Conservation (phyloP, 2,329 filamentous ascomycete species). For the Pseudocercospora vitis region DNA sequence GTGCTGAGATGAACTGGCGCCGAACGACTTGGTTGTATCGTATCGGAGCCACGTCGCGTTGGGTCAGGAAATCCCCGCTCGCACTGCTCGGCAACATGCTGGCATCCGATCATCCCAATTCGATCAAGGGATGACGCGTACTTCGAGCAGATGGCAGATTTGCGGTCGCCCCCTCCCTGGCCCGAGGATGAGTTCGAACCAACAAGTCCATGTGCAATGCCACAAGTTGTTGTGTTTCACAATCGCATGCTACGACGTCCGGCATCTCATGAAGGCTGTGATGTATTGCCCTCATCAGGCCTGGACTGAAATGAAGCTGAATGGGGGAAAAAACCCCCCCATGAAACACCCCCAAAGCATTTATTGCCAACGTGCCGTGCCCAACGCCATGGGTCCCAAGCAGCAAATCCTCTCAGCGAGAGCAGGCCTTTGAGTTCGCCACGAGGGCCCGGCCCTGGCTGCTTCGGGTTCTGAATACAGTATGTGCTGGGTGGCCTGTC, state of each 20-base stretch:
- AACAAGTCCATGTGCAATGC: not conserved
- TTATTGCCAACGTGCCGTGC: no score
- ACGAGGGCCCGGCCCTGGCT: not conserved
- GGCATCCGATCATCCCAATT: constrained; percentile 1
- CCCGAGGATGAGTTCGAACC: not conserved
- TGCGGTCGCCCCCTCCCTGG: not conserved
- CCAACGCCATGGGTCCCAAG: not conserved
- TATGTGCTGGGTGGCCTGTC: no score
- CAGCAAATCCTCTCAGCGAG: not conserved
- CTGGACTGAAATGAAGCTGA: no score
- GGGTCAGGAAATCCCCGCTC: not conserved
- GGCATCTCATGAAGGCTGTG: no score
- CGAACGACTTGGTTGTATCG: constrained; percentile 4
- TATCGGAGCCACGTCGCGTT: not conserved
- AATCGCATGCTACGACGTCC: not conserved
- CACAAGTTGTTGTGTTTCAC: not conserved
- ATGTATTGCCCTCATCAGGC: no score
- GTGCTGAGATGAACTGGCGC: constrained; percentile 1
- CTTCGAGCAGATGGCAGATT: not conserved
- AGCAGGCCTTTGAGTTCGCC: not conserved
- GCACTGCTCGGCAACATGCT: not conserved
- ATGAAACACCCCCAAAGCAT: no score
- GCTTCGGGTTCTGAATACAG: not conserved
- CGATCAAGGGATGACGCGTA: not conserved
- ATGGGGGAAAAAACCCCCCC: no score